These are phyloP conservation scores for Hypholoma sublateritium DNA, from an alignment of 768 basidiomycete species.

Conservation along the genomic window DNA sequence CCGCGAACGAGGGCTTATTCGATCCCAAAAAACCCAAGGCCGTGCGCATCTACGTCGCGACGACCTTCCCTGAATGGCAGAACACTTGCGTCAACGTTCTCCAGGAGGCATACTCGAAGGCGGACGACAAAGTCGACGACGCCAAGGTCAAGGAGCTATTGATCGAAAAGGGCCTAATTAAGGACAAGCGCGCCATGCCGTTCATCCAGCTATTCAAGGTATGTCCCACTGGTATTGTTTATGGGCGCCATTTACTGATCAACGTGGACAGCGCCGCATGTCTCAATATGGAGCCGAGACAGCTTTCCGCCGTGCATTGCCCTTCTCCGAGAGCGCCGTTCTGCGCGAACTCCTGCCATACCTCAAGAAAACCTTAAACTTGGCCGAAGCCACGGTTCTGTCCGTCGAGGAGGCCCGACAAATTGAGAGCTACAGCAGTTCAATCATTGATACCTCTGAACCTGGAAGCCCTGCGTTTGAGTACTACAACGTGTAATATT, in stretches of 20 bases:
- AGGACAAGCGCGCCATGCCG: slow-evolving; percentile 96
- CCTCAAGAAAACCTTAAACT: slow-evolving; percentile 71
- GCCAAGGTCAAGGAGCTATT: slow-evolving; percentile 69
- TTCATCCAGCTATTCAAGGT: slow-evolving; percentile 95
- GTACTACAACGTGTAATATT: slow-evolving; percentile 67
- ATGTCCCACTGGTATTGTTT: slow-evolving; percentile 10
- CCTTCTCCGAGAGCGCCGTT: slow-evolving; percentile 80
- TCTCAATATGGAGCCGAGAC: slow-evolving; percentile 68
- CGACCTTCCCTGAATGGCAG: slow-evolving; percentile 93
- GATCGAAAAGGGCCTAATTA: slow-evolving; percentile 75
- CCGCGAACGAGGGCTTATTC: slow-evolving; percentile 49
- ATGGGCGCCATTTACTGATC: not conserved
- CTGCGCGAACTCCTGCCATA: slow-evolving; percentile 74
- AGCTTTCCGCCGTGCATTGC: slow-evolving; percentile 80
- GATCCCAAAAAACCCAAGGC: slow-evolving; percentile 86
- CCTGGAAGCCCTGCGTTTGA: slow-evolving; percentile 87
- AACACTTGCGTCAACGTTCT: slow-evolving; percentile 75
- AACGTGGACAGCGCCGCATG: slow-evolving; percentile 68
- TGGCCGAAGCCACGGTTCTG: slow-evolving; percentile 70
- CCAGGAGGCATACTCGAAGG: slow-evolving; percentile 61
- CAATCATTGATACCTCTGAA: slow-evolving; percentile 81
- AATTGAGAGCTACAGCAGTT: slow-evolving; percentile 61
- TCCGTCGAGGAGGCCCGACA: slow-evolving; percentile 67
- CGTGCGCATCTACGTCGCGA: slow-evolving; percentile 89
- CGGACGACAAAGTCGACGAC: slow-evolving; percentile 75